A percentile compares a stretch with the other conserved stretches of the same genome.
Conservation (phyloP, 345 rosid species). For the Eutrema japonicum region DNA sequence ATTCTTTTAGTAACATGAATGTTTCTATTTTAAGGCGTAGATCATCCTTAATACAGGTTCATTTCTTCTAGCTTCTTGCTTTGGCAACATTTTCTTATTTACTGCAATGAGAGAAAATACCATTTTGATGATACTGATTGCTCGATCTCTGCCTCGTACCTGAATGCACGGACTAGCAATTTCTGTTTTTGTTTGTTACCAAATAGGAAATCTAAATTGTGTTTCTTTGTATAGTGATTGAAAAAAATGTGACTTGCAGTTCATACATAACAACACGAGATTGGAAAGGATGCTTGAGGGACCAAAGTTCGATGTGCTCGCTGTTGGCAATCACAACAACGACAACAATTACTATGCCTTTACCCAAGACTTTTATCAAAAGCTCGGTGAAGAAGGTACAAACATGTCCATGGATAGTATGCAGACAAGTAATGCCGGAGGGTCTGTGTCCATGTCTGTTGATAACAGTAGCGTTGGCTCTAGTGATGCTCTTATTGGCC, state of each 20-base stretch:
- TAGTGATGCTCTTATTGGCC: constrained; percentile 60
- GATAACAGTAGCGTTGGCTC: constrained; percentile 71
- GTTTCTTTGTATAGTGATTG: constrained; percentile 21
- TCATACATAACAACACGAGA: background rate
- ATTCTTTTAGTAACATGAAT: background rate
- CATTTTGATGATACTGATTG: background rate
- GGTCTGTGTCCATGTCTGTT: constrained; percentile 68
- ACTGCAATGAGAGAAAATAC: background rate
- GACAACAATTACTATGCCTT: constrained; percentile 54
- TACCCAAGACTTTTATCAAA: constrained; percentile 61
- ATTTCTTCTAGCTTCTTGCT: constrained; percentile 19
- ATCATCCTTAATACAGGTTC: constrained; percentile 9
- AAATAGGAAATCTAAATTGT: background rate
- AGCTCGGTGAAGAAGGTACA: constrained; percentile 61
- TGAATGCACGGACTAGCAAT: constrained; percentile 6
- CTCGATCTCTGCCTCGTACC: background rate
- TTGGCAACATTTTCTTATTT: background rate
- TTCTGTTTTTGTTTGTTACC: background rate
- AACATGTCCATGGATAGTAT: constrained; percentile 62
- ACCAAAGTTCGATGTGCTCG: constrained; percentile 49
- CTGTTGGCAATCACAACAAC: constrained; percentile 50
- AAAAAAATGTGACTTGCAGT: constrained; percentile 24
- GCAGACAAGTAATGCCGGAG: constrained; percentile 66
- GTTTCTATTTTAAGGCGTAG: constrained; percentile 14
- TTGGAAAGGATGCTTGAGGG: constrained; percentile 45